A percentile compares a stretch with the other conserved stretches of the same genome.
phyloP scores from a whole-genome alignment of 2,329 filamentous ascomycete species.

The Hyphodiscus sp. region DNA sequence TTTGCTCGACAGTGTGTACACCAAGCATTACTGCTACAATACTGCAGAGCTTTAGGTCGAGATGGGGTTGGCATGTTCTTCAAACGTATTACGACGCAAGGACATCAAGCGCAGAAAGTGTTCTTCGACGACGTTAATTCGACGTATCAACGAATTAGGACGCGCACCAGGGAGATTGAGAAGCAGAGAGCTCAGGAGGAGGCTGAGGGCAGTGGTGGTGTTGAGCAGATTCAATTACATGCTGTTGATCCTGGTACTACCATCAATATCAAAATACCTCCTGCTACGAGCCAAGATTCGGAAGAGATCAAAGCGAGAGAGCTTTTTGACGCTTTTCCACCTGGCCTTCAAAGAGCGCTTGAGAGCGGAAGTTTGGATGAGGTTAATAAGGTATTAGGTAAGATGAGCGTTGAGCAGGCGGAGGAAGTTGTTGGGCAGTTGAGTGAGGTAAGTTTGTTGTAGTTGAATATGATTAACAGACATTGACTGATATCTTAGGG shows the following conservation, averaged over 20 bases:
- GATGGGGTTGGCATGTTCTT: constrained; percentile 93
- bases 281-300: constrained; percentile 58
- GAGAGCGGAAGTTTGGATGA: constrained; percentile 85
- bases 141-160: constrained; percentile 78
- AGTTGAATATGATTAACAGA: neutral
- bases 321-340: constrained; percentile 78
- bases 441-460: constrained; percentile 49
- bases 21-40: constrained; percentile 86
- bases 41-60: constrained; percentile 82
- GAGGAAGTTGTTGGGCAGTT: constrained; percentile 78
- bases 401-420: constrained; percentile 83
- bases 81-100: constrained; percentile 84
- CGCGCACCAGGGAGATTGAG: constrained; percentile 47
- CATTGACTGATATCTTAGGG: constrained; percentile 40
- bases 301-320: constrained; percentile 57
- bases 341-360: constrained; percentile 74
- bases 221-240: constrained; percentile 96
- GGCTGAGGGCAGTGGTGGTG: constrained; percentile 51
- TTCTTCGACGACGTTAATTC: constrained; percentile 90
- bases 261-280: constrained; percentile 81
- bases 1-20: constrained; percentile 83
- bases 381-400: constrained; percentile 80
- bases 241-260: constrained; percentile 89
- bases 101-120: constrained; percentile 82
- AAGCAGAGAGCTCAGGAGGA: constrained; percentile 47